Conservation (phyloP, 2,329 filamentous ascomycete genomes). For the Alternaria infectoria region DNA sequence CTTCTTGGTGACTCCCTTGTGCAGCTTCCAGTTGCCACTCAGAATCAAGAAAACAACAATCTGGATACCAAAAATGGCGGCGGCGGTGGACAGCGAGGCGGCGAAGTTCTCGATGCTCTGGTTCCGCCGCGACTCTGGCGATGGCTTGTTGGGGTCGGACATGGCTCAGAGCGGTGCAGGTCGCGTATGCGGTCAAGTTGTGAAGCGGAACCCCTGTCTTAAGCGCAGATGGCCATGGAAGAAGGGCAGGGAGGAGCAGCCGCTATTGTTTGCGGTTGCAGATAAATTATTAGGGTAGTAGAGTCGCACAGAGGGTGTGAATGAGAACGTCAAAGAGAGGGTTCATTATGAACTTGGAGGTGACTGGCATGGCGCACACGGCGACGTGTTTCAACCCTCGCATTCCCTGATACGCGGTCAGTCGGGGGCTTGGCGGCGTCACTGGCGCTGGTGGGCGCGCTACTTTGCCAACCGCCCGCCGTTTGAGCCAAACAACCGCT, state of each 20-base stretch:
- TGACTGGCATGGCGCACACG: conserved; percentile 5
- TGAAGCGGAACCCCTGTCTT: conserved; percentile 12
- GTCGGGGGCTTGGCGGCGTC: conserved; percentile 17
- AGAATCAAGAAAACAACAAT: conserved; percentile 43
- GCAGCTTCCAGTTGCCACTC: conserved; percentile 48
- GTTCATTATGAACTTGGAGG: conserved; percentile 8
- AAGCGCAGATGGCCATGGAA: conserved; percentile 13
- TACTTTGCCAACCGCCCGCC: conserved; percentile 12
- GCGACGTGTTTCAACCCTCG: conserved; percentile 20
- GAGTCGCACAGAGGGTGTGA: neutral
- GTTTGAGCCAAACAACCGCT: conserved; percentile 11
- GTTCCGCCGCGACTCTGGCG: conserved; percentile 18
- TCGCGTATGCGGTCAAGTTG: conserved; percentile 1
- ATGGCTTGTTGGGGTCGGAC: conserved; percentile 2
- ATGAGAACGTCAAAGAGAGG: conserved; percentile 4
- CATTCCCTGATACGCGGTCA: conserved; percentile 15
- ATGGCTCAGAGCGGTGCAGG: conserved; percentile 12
- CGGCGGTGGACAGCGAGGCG: conserved; percentile 44
- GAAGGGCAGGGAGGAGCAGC: neutral
- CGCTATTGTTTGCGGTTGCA: conserved; percentile 1
- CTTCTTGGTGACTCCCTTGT: conserved; percentile 24
- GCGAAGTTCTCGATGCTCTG: conserved; percentile 48
- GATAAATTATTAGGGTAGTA: neutral
- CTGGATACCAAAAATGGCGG: conserved; percentile 46
- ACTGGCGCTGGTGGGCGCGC: conserved; percentile 6